Evolutionary conservation across 2,329 filamentous ascomycete genomes (phyloP).

Genomic region (Arthrobotrys megalospora): DNA sequence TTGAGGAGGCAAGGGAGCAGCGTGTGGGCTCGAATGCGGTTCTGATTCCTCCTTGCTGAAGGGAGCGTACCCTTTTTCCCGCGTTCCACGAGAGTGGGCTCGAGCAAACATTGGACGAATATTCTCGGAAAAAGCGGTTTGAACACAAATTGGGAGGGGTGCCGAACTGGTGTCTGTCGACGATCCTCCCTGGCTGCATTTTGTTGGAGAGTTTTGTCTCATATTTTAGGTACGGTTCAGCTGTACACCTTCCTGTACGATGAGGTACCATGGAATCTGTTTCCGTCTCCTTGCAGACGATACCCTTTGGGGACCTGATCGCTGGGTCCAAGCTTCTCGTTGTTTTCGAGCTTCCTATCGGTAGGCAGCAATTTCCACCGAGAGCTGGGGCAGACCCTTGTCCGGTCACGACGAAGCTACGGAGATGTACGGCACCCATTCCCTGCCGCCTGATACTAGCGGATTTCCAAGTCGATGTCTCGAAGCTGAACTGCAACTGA

Average conservation of each 20-base stretch:
- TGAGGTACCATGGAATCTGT: constrained; percentile 45
- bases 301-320: constrained; percentile 17
- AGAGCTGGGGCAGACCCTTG: constrained; percentile 32
- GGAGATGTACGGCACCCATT: constrained; percentile 28
- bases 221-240: constrained; percentile 32
- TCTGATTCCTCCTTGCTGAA: constrained; percentile 22
- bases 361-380: constrained; percentile 43
- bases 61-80: constrained; percentile 6
- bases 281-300: constrained; percentile 40
- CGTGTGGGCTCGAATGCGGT: constrained; percentile 1
- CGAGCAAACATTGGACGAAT: constrained; percentile 38
- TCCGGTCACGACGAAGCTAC: not conserved
- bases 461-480: not conserved
- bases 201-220: constrained; percentile 6
- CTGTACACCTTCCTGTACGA: constrained; percentile 27
- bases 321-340: constrained; percentile 36
- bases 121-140: constrained; percentile 39
- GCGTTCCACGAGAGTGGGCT: constrained; percentile 29
- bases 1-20: constrained; percentile 49
- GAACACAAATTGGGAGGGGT: constrained; percentile 18
- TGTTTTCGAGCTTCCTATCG: constrained; percentile 2
- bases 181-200: not conserved
- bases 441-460: constrained; percentile 11
- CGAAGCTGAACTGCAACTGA: constrained; percentile 8
- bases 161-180: not conserved